Conservation (phyloP, 164 flowering plant genomes). For the Dillenia turbinata region DNA sequence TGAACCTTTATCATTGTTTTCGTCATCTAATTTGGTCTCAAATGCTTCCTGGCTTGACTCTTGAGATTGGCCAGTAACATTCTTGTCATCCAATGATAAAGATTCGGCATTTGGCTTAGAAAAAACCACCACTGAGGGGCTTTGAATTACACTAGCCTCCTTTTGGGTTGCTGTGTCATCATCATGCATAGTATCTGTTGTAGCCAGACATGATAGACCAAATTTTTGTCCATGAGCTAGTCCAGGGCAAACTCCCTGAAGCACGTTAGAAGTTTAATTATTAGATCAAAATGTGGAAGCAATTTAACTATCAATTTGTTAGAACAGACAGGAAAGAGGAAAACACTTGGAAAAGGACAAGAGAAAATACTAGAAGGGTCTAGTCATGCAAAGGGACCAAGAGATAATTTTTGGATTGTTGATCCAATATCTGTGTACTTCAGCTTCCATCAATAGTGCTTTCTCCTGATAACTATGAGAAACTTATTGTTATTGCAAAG, state of each 20-base stretch:
- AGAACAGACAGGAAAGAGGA: no score
- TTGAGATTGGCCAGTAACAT: constrained; percentile 5
- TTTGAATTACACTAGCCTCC: constrained; percentile 16
- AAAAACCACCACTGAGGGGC: constrained; percentile 24
- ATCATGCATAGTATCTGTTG: constrained; percentile 18
- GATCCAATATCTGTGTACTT: no score
- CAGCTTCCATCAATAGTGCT: no score
- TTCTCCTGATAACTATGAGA: no score
- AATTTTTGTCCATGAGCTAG: constrained; percentile 65
- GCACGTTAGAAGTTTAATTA: constrained; percentile 1
- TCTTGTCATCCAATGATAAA: constrained; percentile 10
- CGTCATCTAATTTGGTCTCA: neutral
- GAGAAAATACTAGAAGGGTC: no score
- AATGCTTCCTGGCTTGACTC: constrained; percentile 7
- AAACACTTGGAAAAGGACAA: no score
- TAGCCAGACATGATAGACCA: constrained; percentile 47
- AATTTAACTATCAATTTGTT: no score
- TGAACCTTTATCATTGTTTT: no score
- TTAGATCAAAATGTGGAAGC: neutral
- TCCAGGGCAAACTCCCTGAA: constrained; percentile 75
- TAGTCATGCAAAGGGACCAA: no score
- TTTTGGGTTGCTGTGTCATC: constrained; percentile 19
- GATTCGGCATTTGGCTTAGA: constrained; percentile 18
- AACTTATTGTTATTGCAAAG: no score
- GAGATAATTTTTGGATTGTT: no score